phyloP scores from a whole-genome alignment of 2,329 filamentous ascomycete species.

The Fusarium nodosum region DNA sequence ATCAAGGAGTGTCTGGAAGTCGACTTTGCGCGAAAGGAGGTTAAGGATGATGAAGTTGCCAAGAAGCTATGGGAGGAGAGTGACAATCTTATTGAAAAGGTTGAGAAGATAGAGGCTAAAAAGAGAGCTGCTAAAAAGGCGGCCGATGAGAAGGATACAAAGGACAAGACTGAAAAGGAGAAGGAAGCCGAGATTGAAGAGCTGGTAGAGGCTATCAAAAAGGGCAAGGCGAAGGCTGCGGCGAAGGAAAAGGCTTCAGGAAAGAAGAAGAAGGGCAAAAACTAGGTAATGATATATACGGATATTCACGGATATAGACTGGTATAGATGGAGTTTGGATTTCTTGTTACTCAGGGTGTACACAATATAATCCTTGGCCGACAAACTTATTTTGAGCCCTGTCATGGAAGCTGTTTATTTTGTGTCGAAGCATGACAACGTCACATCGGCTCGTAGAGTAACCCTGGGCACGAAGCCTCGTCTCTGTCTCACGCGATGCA shows the following conservation, averaged over 20 bases:
- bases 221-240: constrained; percentile 53
- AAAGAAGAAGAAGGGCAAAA: constrained; percentile 50
- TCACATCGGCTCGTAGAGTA: neutral
- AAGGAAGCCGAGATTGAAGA: constrained; percentile 52
- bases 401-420: neutral
- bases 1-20: constrained; percentile 91
- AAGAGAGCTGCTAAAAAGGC: constrained; percentile 61
- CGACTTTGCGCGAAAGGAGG: constrained; percentile 77
- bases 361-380: neutral
- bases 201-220: constrained; percentile 62
- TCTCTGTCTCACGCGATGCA: neutral
- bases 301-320: constrained; percentile 20
- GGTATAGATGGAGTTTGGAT: constrained; percentile 43
- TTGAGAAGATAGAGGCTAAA: constrained; percentile 75
- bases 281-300: constrained; percentile 33
- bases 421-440: neutral
- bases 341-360: neutral
- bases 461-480: no score
- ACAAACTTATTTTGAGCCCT: neutral
- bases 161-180: constrained; percentile 55
- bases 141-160: constrained; percentile 52
- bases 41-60: constrained; percentile 82
- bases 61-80: constrained; percentile 92
- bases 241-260: constrained; percentile 42
- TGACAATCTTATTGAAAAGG: constrained; percentile 85